Conservation (phyloP, 805 yeast species). For the Pachysolen tannophilus region DNA sequence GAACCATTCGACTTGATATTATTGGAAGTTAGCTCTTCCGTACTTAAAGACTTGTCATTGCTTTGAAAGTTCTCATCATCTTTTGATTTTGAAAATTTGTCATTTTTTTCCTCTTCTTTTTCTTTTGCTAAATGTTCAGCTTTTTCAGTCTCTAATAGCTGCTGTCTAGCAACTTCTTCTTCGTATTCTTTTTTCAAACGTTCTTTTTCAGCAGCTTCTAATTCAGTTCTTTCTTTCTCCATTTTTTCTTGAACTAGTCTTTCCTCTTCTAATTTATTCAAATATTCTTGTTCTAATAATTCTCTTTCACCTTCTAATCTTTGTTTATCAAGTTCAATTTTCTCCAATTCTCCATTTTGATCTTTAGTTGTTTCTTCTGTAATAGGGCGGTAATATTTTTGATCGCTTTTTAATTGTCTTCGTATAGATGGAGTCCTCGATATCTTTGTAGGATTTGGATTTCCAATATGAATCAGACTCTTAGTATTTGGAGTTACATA, state of each 20-base stretch:
- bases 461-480: constrained; percentile 14
- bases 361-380: constrained; percentile 3
- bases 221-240: constrained; percentile 17
- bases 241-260: constrained; percentile 19
- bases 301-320: constrained; percentile 21
- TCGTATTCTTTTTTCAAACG: neutral
- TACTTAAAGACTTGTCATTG: too few relatives aligned
- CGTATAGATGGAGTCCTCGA: too few relatives aligned
- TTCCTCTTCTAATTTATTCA: constrained; percentile 29
- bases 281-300: constrained; percentile 28
- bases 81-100: neutral
- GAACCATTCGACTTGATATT: too few relatives aligned
- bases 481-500: too few relatives aligned
- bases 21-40: too few relatives aligned
- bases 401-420: too few relatives aligned
- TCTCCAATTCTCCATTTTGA: constrained; percentile 1
- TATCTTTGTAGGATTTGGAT: too few relatives aligned
- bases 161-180: neutral
- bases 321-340: neutral
- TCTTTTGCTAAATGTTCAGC: neutral
- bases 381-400: neutral
- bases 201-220: constrained; percentile 4
- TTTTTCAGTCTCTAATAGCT: neutral
- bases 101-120: constrained; percentile 5
- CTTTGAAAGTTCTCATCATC: neutral